Conservation (phyloP, 208 protist species). For the Naegleria gruberi region DNA sequence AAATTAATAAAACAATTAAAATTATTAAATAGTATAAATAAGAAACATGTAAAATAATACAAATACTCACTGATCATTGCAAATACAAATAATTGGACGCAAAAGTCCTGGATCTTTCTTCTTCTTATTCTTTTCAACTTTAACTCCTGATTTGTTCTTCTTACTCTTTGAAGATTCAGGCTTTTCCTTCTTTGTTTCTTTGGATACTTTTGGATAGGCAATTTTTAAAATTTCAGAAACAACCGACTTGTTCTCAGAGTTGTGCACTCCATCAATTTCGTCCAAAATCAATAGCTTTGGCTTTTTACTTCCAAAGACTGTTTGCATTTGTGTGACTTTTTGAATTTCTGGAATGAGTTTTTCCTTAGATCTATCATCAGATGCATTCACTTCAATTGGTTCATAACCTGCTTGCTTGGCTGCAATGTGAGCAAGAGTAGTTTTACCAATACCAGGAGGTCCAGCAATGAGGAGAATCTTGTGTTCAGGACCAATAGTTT, state of each 20-base stretch:
- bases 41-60: too few relatives aligned
- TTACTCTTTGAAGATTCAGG: neutral
- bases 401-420: conserved; percentile 82
- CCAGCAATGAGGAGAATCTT: conserved; percentile 37
- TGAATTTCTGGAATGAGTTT: neutral
- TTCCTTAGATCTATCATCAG: conserved; percentile 52
- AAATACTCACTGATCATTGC: conserved; percentile 1
- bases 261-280: conserved; percentile 17
- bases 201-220: neutral
- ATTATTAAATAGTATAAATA: too few relatives aligned
- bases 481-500: neutral
- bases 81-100: conserved; percentile 18
- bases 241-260: neutral
- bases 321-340: neutral
- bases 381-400: conserved; percentile 87
- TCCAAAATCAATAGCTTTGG: conserved; percentile 5
- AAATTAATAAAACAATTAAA: too few relatives aligned
- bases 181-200: neutral
- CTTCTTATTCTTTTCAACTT: neutral
- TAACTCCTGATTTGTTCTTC: neutral
- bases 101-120: neutral
- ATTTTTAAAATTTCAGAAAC: neutral
- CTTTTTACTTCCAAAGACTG: neutral
- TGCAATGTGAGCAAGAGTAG: conserved; percentile 83
- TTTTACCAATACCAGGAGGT: conserved; percentile 89